Base-by-base conservation (phyloP, 257 asterid genomes). In the Przewalskia tangutica region DNA sequence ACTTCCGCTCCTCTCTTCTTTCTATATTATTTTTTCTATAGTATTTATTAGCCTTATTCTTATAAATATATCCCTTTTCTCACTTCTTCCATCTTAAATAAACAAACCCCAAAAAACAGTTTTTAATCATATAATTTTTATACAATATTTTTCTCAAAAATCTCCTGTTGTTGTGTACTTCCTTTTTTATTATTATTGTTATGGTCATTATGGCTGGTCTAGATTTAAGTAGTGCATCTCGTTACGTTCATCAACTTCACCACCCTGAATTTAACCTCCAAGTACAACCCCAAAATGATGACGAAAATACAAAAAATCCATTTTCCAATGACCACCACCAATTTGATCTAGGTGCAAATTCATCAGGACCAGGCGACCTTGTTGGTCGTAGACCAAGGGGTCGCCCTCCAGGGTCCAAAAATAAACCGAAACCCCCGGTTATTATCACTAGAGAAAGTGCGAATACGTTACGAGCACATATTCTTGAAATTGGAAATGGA, bases 211-310 rank as follows among this genome's bases (percentile, higher is more conserved):
- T 94, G 98, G 93, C 95, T 65, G 97, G 95, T 81, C 84, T 94
- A 89, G 97, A 92, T 93, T 88, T 94, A 84, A 89, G 93, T 68
- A 86, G 92, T 4, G 89, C 95, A 81, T 86, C 95, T 65, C 93
- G 89, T 83, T 91, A 85, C 82, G 86, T 86, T 14, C 91, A 90
- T 65, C 95, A 90, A 62, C 93, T 90, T 36, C 90, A 88, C 82
- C 88, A 66, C 73, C 86, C 88, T 0, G 93, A 92, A 81, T 89
- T 89, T 78, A 91, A 91, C 81, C 89, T 87, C 89, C 95, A 87
- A 34, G 81, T 83, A 7, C 85, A 85, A 53, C 81, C 68, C 5
- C 91, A 90, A 6, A 66, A 89, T 53, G 91, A 92, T 0, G 88
- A 89, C 9, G 88, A 84, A 0, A 85, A 83, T 40, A 78, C 83